phyloP scores from a whole-genome alignment of 306 rosid species.

The Malus sieversii region DNA sequence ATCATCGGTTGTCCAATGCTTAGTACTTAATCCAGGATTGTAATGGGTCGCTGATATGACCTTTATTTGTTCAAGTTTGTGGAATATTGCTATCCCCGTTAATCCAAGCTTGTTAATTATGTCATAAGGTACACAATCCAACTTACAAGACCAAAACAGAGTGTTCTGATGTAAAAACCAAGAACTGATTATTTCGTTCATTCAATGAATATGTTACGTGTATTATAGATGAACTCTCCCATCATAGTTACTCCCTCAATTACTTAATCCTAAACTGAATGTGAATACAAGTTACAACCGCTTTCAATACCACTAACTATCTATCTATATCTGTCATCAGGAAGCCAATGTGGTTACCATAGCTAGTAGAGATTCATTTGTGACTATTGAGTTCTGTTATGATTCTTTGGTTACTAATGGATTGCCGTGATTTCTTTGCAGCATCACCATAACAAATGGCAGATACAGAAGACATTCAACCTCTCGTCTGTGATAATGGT shows the following conservation, averaged over 20 bases:
- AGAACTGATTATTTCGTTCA: not conserved
- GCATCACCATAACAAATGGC: slow-evolving; percentile 19
- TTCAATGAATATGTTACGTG: not conserved
- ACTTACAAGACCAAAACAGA: not conserved
- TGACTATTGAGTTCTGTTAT: not conserved
- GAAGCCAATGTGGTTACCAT: not conserved
- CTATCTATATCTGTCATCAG: not conserved
- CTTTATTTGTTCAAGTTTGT: not conserved
- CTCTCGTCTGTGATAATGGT: slow-evolving; percentile 40
- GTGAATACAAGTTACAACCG: too few relatives aligned
- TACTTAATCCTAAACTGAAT: not conserved
- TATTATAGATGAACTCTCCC: not conserved
- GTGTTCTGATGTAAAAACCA: not conserved
- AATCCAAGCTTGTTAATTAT: not conserved
- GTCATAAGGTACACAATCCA: not conserved
- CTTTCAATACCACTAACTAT: not conserved
- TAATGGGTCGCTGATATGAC: not conserved
- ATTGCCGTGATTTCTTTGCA: not conserved
- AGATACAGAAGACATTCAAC: slow-evolving; percentile 35
- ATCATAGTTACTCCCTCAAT: not conserved
- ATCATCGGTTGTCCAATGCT: not conserved
- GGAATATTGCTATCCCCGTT: not conserved
- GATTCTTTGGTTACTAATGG: not conserved
- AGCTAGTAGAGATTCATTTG: not conserved
- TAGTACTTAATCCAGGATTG: not conserved